Evolutionary conservation across 1,284 basidiomycete species (phyloP).

Genomic region (Microbotryum violaceum): DNA sequence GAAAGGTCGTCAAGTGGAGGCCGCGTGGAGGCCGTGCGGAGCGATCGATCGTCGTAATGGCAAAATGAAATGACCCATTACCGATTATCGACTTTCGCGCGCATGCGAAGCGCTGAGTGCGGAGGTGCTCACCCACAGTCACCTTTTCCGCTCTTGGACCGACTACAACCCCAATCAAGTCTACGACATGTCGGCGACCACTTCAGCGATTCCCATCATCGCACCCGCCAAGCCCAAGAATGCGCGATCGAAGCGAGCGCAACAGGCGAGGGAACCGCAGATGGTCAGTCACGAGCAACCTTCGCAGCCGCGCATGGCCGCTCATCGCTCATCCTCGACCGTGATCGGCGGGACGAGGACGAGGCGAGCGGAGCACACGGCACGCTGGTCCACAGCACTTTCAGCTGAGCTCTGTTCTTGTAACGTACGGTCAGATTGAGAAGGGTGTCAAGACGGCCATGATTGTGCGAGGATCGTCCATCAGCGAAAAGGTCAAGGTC

Average conservation of each 20-base stretch:
- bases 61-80: too few species aligned
- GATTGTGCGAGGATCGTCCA: slow-evolving; percentile 82
- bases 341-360: too few species aligned
- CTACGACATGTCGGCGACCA: background rate
- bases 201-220: slow-evolving; percentile 23
- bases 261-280: slow-evolving; percentile 80
- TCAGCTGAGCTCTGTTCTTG: too few species aligned
- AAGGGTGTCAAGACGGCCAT: slow-evolving; percentile 78
- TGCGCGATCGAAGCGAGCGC: slow-evolving; percentile 88
- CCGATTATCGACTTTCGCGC: too few species aligned
- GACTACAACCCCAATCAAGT: background rate
- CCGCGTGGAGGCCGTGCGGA: too few species aligned
- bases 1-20: too few species aligned
- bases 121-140: background rate
- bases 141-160: background rate
- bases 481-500: slow-evolving; percentile 67
- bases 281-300: slow-evolving; percentile 47
- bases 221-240: slow-evolving; percentile 81
- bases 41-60: too few species aligned
- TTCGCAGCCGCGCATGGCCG: too few species aligned
- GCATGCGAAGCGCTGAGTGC: too few species aligned
- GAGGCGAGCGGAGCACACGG: too few species aligned
- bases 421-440: slow-evolving; percentile 5
- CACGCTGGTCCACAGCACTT: too few species aligned
- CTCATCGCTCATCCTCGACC: too few species aligned